A percentile compares a stretch with the other conserved stretches of the same genome.
Conservation (phyloP, 2,329 filamentous ascomycete genomes). For the Myriosclerotinia scirpicola region DNA sequence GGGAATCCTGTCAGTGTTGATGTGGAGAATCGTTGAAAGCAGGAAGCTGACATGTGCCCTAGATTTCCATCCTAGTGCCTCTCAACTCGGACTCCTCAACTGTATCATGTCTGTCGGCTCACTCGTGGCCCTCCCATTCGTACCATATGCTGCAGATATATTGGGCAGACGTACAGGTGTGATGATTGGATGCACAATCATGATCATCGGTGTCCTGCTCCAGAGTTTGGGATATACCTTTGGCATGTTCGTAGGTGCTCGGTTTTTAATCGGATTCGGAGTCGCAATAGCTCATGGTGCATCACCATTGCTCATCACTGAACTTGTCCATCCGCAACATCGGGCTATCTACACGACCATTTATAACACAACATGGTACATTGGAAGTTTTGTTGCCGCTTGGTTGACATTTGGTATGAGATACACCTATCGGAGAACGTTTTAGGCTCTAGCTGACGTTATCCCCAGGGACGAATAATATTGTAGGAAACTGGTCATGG, state of each 20-base stretch:
- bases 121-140: slow-evolving; percentile 48
- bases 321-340: slow-evolving; percentile 51
- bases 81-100: slow-evolving; percentile 47
- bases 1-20: slow-evolving; percentile 52
- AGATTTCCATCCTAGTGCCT: slow-evolving; percentile 40
- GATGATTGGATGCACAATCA: slow-evolving; percentile 48
- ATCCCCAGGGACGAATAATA: slow-evolving; percentile 42
- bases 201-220: slow-evolving; percentile 48
- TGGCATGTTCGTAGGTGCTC: slow-evolving; percentile 47
- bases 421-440: not conserved
- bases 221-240: slow-evolving; percentile 45
- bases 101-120: slow-evolving; percentile 52
- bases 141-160: slow-evolving; percentile 50
- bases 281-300: slow-evolving; percentile 38
- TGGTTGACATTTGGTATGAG: slow-evolving; percentile 46
- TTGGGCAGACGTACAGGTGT: slow-evolving; percentile 49
- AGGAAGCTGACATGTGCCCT: slow-evolving; percentile 45
- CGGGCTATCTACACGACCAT: slow-evolving; percentile 50
- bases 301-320: slow-evolving; percentile 44
- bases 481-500: slow-evolving; percentile 41
- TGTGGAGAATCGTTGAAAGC: slow-evolving; percentile 38
- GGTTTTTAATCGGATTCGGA: slow-evolving; percentile 43
- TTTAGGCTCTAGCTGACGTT: slow-evolving; percentile 4
- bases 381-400: slow-evolving; percentile 48
- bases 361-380: slow-evolving; percentile 49